phyloP scores from a whole-genome alignment of 306 rosid species.

The Dryas octopetala region DNA sequence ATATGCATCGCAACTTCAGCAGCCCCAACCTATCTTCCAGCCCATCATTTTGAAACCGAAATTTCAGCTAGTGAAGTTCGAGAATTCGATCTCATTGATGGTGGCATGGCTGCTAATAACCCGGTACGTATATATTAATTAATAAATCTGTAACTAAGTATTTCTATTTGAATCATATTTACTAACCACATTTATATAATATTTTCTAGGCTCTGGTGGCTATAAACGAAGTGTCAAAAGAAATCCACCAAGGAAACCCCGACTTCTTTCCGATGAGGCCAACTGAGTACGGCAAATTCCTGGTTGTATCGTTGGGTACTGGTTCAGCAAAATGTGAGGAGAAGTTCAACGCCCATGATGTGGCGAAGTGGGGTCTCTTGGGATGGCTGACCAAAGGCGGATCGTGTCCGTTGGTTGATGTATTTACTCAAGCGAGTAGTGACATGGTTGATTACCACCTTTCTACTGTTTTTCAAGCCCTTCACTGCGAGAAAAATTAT shows the following conservation, averaged over 20 bases:
- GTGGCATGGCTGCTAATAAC: constrained; percentile 47
- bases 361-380: constrained; percentile 41
- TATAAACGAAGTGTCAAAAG: constrained; percentile 32
- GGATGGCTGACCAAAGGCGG: constrained; percentile 38
- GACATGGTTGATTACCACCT: constrained; percentile 49
- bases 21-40: constrained; percentile 42
- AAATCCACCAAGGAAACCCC: constrained; percentile 25
- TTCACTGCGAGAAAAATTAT: constrained; percentile 29
- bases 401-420: constrained; percentile 37
- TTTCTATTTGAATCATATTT: neutral
- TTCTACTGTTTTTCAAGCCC: constrained; percentile 36
- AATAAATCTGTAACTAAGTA: too few relatives aligned
- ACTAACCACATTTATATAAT: too few relatives aligned
- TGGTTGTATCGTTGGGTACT: constrained; percentile 44
- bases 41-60: constrained; percentile 34
- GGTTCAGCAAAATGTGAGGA: constrained; percentile 33
- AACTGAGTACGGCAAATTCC: constrained; percentile 29
- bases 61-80: constrained; percentile 17
- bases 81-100: constrained; percentile 47
- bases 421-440: constrained; percentile 40
- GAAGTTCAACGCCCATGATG: constrained; percentile 29
- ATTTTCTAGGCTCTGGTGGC: constrained; percentile 36
- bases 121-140: constrained; percentile 31
- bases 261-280: constrained; percentile 38
- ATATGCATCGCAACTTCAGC: constrained; percentile 53